These are phyloP conservation scores for Suillus tomentosus DNA, from an alignment of 768 basidiomycete species.

Conservation along the genomic window DNA sequence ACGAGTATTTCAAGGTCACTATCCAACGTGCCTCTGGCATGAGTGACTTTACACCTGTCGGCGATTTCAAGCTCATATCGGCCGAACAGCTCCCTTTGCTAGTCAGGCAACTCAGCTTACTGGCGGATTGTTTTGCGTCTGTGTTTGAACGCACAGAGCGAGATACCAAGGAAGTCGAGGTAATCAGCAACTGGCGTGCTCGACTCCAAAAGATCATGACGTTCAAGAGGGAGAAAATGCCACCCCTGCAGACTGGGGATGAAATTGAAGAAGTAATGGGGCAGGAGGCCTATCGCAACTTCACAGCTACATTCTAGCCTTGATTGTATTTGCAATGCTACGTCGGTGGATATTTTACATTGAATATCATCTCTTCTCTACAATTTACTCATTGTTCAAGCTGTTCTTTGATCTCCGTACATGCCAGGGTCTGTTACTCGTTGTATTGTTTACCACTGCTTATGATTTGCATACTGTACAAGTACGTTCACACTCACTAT, in stretches of 20 bases:
- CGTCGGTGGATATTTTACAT: background rate
- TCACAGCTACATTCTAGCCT: constrained; percentile 52
- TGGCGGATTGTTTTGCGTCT: constrained; percentile 89
- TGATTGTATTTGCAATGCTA: background rate
- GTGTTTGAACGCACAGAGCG: constrained; percentile 75
- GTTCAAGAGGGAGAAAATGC: constrained; percentile 39
- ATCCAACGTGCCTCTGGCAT: constrained; percentile 88
- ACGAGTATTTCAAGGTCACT: constrained; percentile 95
- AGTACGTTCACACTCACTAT: background rate
- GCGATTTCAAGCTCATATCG: constrained; percentile 92
- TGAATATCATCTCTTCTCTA: background rate
- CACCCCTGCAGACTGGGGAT: constrained; percentile 28
- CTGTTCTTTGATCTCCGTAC: background rate
- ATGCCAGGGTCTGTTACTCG: background rate
- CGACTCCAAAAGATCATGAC: constrained; percentile 79
- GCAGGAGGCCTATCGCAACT: constrained; percentile 57
- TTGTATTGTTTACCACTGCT: background rate
- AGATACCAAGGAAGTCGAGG: constrained; percentile 72
- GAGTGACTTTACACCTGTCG: constrained; percentile 92
- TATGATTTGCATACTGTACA: background rate
- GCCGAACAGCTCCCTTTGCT: constrained; percentile 84
- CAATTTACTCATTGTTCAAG: background rate
- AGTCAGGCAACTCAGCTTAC: constrained; percentile 82
- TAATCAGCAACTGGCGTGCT: constrained; percentile 87
- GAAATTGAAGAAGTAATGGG: constrained; percentile 47